A percentile compares a stretch with the other conserved stretches of the same genome.
Conservation (phyloP, 208 protist species). For the Trypanosoma caninum region DNA sequence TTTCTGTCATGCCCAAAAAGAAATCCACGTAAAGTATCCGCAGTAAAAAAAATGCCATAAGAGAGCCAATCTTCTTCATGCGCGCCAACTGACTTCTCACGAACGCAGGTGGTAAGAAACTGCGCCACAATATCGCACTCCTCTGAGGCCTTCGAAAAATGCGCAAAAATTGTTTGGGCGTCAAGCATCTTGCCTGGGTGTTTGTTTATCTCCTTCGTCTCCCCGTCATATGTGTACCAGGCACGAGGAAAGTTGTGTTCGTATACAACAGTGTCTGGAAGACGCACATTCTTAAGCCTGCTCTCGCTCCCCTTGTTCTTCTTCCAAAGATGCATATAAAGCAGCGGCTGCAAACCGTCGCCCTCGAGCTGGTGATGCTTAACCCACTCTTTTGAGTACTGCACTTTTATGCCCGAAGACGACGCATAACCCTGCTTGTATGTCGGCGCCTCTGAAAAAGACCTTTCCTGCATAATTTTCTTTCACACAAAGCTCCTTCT, state of each 20-base stretch:
- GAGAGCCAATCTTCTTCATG: slow-evolving; percentile 50
- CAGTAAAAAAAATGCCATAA: slow-evolving; percentile 86
- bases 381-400: slow-evolving; percentile 66
- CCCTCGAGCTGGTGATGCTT: slow-evolving; percentile 83
- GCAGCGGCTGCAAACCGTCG: slow-evolving; percentile 71
- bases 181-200: slow-evolving; percentile 82
- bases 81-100: slow-evolving; percentile 25
- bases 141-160: slow-evolving; percentile 38
- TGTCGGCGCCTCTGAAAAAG: slow-evolving; percentile 31
- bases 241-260: slow-evolving; percentile 93
- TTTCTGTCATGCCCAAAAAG: slow-evolving; percentile 75
- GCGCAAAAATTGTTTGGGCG: slow-evolving; percentile 76
- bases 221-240: slow-evolving; percentile 89
- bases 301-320: slow-evolving; percentile 80
- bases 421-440: slow-evolving; percentile 55
- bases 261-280: slow-evolving; percentile 91
- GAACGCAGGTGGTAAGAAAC: slow-evolving; percentile 69
- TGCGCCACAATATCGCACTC: slow-evolving; percentile 82
- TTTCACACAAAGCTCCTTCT: background rate
- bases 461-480: slow-evolving; percentile 18
- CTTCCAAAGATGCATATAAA: slow-evolving; percentile 87
- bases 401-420: slow-evolving; percentile 52
- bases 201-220: slow-evolving; percentile 79
- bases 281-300: slow-evolving; percentile 41
- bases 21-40: slow-evolving; percentile 69